Evolutionary conservation across 1,284 basidiomycete species (phyloP).

Genomic region (Uromyces viciae-fabae): DNA sequence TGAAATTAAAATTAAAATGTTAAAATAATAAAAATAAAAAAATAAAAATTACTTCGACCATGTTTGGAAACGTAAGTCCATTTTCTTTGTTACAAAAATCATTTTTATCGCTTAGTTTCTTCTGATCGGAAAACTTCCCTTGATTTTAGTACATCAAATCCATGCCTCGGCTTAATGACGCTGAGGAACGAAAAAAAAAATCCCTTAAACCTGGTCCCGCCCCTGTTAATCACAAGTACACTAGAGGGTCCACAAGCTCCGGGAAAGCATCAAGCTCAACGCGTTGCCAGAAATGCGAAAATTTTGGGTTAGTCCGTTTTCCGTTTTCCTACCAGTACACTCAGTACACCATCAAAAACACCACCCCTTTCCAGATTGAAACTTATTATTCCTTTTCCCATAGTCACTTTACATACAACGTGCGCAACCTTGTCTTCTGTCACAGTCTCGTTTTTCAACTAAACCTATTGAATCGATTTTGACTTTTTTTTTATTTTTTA

Average conservation of each 20-base stretch:
- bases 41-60: background rate
- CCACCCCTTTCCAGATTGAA: background rate
- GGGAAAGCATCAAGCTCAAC: conserved; percentile 28
- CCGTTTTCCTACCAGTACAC: no score
- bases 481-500: no score
- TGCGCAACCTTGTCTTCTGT: background rate
- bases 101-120: background rate
- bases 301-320: conserved; percentile 20
- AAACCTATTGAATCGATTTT: no score
- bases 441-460: no score
- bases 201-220: background rate
- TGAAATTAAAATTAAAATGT: no score
- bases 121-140: background rate
- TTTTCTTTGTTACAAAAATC: background rate
- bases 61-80: conserved; percentile 22
- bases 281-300: conserved; percentile 37
- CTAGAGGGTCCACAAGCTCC: conserved; percentile 13
- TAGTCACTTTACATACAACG: conserved; percentile 40
- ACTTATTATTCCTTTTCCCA: background rate
- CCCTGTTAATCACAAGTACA: conserved; percentile 10
- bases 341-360: background rate
- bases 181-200: conserved; percentile 17
- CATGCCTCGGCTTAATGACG: conserved; percentile 32
- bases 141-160: conserved; percentile 37
- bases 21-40: no score